Evolutionary conservation across 2,329 filamentous ascomycete species (phyloP), one percentile per base, ranked within the genome.

Genomic region (Hypomyces rosellus): DNA sequence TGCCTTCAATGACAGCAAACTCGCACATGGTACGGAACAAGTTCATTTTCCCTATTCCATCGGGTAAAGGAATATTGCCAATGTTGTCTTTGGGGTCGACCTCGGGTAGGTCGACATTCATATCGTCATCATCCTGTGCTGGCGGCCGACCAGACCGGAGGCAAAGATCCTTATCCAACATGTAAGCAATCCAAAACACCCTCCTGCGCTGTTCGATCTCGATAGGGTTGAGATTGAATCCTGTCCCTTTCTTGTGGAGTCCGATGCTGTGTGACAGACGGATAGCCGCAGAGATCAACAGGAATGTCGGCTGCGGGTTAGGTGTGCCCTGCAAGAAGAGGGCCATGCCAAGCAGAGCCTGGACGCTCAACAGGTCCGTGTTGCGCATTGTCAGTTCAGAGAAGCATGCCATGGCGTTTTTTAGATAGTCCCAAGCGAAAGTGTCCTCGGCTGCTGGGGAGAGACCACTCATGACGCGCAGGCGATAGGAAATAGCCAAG

Each of bases 251-350:
- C 69, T 96, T 96, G 70, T 99, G 93, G 34, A 99, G 77, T 16
- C 93, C 93, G 61, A 99, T 96, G 62, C 86, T 96, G 65, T 97
- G 92, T 1, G 92, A 87, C 16, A 96, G 76, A 47, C 93, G 80
- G 57, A 97, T 92, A 3, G 93, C 93, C 12, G 91, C 88, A 5
- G 92, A 88, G 30, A 97, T 85, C 45, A 97, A 78, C 61, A 96
- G 85, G 65, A 95, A 96, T 2, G 89, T 88, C 1, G 93, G 92
- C 60, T 99, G 93, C 0, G 92, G 93, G 61, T 97, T 99, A 0
- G 93, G 92, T 0, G 93, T 97, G 55, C 93, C 93, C 66, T 96
- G 89, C 69, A 99, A 79, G 71, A 97, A 99, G 14, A 96, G 75
- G 2, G 90, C 85, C 86, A 97, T 96, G 53, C 91, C 93, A 22